These are phyloP conservation scores for Ustulina deusta DNA, from an alignment of 2,329 filamentous ascomycete genomes.

Conservation along the genomic window DNA sequence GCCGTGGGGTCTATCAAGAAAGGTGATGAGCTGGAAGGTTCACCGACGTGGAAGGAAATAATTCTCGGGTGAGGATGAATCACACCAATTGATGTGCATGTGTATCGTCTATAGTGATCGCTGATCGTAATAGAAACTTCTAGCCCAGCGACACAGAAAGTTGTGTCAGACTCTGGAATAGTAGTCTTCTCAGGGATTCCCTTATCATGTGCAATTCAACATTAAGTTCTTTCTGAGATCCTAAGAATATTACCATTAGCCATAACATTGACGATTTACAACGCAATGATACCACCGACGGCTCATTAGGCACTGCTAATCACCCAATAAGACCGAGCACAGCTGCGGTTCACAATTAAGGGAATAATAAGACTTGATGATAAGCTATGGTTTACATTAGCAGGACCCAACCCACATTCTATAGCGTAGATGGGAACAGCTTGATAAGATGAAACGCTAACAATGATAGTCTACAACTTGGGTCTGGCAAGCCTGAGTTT, in stretches of 20 bases:
- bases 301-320: not conserved
- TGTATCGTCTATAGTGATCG: not conserved
- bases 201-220: not conserved
- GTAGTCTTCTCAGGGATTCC: not conserved
- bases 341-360: too few relatives aligned
- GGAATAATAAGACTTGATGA: not conserved
- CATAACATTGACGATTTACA: not conserved
- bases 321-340: not conserved
- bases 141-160: not conserved
- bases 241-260: not conserved
- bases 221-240: not conserved
- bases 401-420: not conserved
- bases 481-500: conserved; percentile 67
- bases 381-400: conserved; percentile 7
- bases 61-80: conserved; percentile 17
- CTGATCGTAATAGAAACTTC: not conserved
- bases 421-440: not conserved
- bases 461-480: conserved; percentile 64
- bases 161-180: not conserved
- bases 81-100: not conserved
- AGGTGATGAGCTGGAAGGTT: conserved; percentile 23
- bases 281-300: not conserved
- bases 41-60: conserved; percentile 28
- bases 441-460: conserved; percentile 9
- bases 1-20: conserved; percentile 29